Percentiles rank a stretch among this genome's conserved stretches.
Evolutionary conservation across 176 grass and related monocot genomes (phyloP).

Genomic region (Cenchrus purpureus): DNA sequence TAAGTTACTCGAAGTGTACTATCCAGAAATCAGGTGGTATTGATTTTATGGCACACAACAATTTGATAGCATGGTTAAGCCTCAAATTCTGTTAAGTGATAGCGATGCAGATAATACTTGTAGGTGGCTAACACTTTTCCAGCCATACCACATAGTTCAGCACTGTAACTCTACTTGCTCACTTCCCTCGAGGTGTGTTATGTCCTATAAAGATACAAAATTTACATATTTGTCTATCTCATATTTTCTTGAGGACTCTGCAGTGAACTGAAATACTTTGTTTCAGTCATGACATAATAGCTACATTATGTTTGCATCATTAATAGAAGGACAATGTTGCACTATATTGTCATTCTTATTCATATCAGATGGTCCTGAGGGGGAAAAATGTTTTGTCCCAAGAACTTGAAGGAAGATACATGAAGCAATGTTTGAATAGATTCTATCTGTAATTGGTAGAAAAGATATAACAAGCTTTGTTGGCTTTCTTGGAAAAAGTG

Average conservation of each 20-base stretch:
- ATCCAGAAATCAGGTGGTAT: background rate
- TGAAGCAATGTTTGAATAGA: conserved; percentile 25
- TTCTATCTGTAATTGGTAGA: conserved; percentile 30
- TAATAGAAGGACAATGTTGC: background rate
- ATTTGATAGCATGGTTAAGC: background rate
- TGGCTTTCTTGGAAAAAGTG: conserved; percentile 30
- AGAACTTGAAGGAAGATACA: conserved; percentile 27
- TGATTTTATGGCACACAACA: background rate
- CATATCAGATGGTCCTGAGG: background rate
- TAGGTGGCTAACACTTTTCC: background rate
- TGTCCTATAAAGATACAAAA: conserved; percentile 14
- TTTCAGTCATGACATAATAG: conserved; percentile 24
- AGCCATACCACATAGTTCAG: conserved; percentile 11
- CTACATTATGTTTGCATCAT: background rate
- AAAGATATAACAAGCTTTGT: conserved; percentile 37
- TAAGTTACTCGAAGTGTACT: background rate
- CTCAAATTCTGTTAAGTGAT: background rate
- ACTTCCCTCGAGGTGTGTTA: conserved; percentile 7
- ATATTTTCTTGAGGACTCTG: conserved; percentile 29
- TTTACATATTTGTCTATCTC: conserved; percentile 15
- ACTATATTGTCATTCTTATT: background rate
- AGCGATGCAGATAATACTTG: background rate
- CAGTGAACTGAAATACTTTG: background rate
- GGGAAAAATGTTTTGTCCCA: background rate
- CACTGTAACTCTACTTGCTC: background rate